Conservation (phyloP, 768 basidiomycete genomes). For the Suillus sp. region DNA sequence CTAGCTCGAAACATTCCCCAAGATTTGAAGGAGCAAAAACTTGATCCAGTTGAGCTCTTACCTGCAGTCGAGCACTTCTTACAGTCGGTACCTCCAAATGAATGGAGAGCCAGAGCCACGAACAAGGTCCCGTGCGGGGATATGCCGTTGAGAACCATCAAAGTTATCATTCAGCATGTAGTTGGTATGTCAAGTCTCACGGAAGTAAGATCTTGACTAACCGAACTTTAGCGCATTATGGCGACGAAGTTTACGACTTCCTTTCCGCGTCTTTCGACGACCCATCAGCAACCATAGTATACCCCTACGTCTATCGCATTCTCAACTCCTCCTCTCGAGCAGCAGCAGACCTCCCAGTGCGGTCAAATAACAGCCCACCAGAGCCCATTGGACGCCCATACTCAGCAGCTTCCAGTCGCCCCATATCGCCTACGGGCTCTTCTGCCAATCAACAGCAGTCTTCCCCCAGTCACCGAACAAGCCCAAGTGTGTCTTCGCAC, state of each 20-base stretch:
- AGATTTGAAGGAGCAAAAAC: constrained; percentile 74
- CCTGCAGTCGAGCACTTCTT: constrained; percentile 93
- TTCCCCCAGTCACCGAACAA: constrained; percentile 66
- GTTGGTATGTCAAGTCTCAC: constrained; percentile 66
- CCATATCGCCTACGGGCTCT: constrained; percentile 71
- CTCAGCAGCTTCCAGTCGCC: constrained; percentile 66
- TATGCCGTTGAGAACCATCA: constrained; percentile 96
- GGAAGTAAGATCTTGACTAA: constrained; percentile 16
- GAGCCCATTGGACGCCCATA: constrained; percentile 48
- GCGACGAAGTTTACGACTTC: constrained; percentile 88
- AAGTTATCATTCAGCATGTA: constrained; percentile 96
- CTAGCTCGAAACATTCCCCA: constrained; percentile 92
- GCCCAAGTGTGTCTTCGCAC: constrained; percentile 64
- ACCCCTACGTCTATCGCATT: constrained; percentile 92
- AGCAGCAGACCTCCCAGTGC: constrained; percentile 37
- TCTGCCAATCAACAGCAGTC: constrained; percentile 57
- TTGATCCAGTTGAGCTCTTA: constrained; percentile 89
- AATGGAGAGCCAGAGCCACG: constrained; percentile 90
- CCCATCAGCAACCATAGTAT: constrained; percentile 96
- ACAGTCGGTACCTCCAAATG: constrained; percentile 90
- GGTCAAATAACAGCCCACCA: constrained; percentile 26
- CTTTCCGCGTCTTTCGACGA: constrained; percentile 91
- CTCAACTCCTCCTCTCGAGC: constrained; percentile 65
- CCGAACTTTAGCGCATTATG: constrained; percentile 64
- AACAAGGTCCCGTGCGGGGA: constrained; percentile 95